phyloP scores from a whole-genome alignment of 2,329 filamentous ascomycete genomes.

The Sordariomycetes sp. region DNA sequence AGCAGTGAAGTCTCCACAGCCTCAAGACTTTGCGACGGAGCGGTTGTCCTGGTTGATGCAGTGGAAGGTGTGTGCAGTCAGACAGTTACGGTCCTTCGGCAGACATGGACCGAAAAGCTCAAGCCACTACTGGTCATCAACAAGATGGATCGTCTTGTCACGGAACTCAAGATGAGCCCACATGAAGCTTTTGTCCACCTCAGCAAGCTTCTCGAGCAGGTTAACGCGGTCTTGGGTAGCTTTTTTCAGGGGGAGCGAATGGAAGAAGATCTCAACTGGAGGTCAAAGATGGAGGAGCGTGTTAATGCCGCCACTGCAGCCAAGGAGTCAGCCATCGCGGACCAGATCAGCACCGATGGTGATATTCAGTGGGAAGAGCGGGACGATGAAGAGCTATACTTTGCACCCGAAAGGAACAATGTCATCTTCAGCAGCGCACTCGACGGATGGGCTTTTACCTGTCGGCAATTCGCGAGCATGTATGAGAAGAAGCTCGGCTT shows the following conservation, averaged over 20 bases:
- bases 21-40: slow-evolving; percentile 87
- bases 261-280: slow-evolving; percentile 96
- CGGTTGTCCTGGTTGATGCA: slow-evolving; percentile 88
- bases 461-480: slow-evolving; percentile 82
- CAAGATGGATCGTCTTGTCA: slow-evolving; percentile 93
- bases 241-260: slow-evolving; percentile 98
- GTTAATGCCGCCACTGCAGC: slow-evolving; percentile 61
- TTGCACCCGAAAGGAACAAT: slow-evolving; percentile 96
- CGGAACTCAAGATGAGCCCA: slow-evolving; percentile 89
- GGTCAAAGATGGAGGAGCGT: slow-evolving; percentile 83
- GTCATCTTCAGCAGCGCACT: slow-evolving; percentile 98
- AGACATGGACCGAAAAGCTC: slow-evolving; percentile 92
- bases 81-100: slow-evolving; percentile 90
- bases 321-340: slow-evolving; percentile 40
- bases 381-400: slow-evolving; percentile 96
- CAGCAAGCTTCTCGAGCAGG: slow-evolving; percentile 83
- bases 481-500: slow-evolving; percentile 98
- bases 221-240: slow-evolving; percentile 93
- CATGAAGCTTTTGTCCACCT: slow-evolving; percentile 83
- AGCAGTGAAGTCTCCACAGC: slow-evolving; percentile 97
- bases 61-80: slow-evolving; percentile 98
- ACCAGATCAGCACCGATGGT: slow-evolving; percentile 43
- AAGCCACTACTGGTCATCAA: slow-evolving; percentile 94
- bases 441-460: slow-evolving; percentile 98
- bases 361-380: slow-evolving; percentile 74